These are phyloP conservation scores for Penicillium dipodomyicola DNA, from an alignment of 495 filamentous ascomycete species.

Conservation along the genomic window DNA sequence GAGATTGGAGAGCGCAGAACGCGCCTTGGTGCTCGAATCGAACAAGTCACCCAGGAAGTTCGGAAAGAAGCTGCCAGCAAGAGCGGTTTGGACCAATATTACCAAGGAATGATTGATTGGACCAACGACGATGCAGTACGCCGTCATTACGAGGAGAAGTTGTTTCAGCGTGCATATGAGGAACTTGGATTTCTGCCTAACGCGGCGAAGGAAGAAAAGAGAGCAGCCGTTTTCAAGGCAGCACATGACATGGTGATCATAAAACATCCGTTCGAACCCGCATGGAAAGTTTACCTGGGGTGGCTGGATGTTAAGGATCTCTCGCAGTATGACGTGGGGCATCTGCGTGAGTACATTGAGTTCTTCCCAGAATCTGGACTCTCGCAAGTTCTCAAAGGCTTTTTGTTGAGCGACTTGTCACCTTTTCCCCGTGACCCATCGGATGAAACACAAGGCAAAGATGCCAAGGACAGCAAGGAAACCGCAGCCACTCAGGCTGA, in stretches of 20 bases:
- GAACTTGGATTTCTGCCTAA: conserved; percentile 62
- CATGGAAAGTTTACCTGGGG: conserved; percentile 86
- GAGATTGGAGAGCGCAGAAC: conserved; percentile 87
- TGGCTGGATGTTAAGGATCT: conserved; percentile 79
- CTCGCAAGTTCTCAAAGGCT: conserved; percentile 74
- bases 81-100: conserved; percentile 71
- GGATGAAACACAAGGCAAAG: conserved; percentile 34
- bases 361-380: conserved; percentile 86
- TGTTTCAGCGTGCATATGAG: conserved; percentile 78
- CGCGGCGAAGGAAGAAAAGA: conserved; percentile 64
- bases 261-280: conserved; percentile 84
- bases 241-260: conserved; percentile 93
- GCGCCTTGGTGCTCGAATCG: conserved; percentile 77
- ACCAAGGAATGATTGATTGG: conserved; percentile 85
- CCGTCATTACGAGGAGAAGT: conserved; percentile 83
- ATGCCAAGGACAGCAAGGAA: conserved; percentile 23
- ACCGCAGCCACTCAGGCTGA: conserved; percentile 9
- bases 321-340: conserved; percentile 66
- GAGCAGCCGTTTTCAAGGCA: conserved; percentile 65
- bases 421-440: conserved; percentile 58
- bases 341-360: conserved; percentile 73
- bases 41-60: conserved; percentile 80
- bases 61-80: conserved; percentile 74
- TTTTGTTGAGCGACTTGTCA: conserved; percentile 77
- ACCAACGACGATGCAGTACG: conserved; percentile 79